Conservation (phyloP, 768 basidiomycete genomes). For the Sutorius australiensis region DNA sequence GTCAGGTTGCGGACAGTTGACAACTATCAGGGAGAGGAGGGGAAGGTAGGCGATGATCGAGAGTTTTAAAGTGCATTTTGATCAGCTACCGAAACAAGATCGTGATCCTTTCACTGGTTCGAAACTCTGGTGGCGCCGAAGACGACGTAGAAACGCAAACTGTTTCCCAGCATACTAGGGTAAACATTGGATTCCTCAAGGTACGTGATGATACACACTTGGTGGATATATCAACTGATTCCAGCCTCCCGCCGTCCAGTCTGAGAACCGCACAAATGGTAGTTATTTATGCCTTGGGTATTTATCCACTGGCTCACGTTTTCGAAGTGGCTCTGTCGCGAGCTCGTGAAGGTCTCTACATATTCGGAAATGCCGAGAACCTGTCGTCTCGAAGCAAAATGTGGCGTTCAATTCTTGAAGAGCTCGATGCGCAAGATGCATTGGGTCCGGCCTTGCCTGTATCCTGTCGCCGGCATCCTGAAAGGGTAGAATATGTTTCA, state of each 20-base stretch:
- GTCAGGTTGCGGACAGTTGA: conserved; percentile 72
- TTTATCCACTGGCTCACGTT: conserved; percentile 5
- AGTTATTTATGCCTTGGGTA: background rate
- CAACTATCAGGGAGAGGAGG: conserved; percentile 77
- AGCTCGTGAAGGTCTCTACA: conserved; percentile 68
- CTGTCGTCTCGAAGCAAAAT: conserved; percentile 48
- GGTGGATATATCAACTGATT: background rate
- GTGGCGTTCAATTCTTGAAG: conserved; percentile 56
- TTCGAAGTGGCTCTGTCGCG: conserved; percentile 63
- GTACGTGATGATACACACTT: conserved; percentile 30
- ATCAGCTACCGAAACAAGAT: conserved; percentile 37
- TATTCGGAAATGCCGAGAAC: conserved; percentile 64
- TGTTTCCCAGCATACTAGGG: conserved; percentile 21
- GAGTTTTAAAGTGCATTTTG: background rate
- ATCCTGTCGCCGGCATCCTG: conserved; percentile 53
- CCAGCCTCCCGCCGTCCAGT: conserved; percentile 31
- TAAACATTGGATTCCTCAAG: conserved; percentile 69
- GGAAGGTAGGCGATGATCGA: conserved; percentile 37
- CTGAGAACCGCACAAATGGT: conserved; percentile 54
- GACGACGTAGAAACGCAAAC: conserved; percentile 27
- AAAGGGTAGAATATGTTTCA: conserved; percentile 38
- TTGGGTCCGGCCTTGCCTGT: conserved; percentile 56
- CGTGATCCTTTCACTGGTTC: conserved; percentile 70
- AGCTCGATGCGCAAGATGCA: conserved; percentile 45
- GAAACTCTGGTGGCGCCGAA: conserved; percentile 56